Base-by-base conservation (phyloP, 768 basidiomycete species). In the Mycena kentingensis region DNA sequence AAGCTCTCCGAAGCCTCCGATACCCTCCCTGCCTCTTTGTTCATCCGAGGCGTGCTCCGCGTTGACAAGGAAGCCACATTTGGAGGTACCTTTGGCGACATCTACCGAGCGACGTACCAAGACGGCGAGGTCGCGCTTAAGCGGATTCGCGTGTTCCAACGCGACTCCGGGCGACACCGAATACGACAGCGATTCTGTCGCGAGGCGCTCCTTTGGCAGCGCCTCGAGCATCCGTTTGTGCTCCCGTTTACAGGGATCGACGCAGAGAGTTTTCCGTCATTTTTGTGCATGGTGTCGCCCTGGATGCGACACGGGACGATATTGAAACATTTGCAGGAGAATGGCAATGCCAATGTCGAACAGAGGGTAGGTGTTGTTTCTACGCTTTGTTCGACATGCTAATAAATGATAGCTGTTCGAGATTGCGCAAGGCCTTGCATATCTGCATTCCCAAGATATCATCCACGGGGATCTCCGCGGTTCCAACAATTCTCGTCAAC, bases 381-480 rank as follows among this genome's bases (percentile, higher is more conserved):
- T 22, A 26, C 2, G 27, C n/a, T 39, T 37, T n/a, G 32, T 43
- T 4, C 28, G n/a, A 4, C 32, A 6, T 19, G 18, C 27, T 21
- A 4, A 34, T 29, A 22, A 29, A n/a, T 22, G 12, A 19, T 25
- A 72, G 73, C 42, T 67, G n/a, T 60, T 56, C 5, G 73, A 72
- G 41, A 61, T 73, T 7, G 68, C 68, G 1, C 48, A 52, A 16
- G 73, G 72, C 2, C 51, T 73, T 4, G 43, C 54, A 1, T 72
- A 73, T 55, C 58, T 75, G 18, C 73, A 73, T 49, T 58, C 57
- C 13, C 55, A 63, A 37, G 58, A 65, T 7, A 67, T 79, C 24
- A 65, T 77, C 13, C 79, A 77, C 44, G 77, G 77, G 1, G 77
- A 80, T 43, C 64, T 79, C 19, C 76, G 75, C 53, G 76, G 72